Conservation (phyloP, 2,329 filamentous ascomycete species). For the Seiridium cupressi region DNA sequence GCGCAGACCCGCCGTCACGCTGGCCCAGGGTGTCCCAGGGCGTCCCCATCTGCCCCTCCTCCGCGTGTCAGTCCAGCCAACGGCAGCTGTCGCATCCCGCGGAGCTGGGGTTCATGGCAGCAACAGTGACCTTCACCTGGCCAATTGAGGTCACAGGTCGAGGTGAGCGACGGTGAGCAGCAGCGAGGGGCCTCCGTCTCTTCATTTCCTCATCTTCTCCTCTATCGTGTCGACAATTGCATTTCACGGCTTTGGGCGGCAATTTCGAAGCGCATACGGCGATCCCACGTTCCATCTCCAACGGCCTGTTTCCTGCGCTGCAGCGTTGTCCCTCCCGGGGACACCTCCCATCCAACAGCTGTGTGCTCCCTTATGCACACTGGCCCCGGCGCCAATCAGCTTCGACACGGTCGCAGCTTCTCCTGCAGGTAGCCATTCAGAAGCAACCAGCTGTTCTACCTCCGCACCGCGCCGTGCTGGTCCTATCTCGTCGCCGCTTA, state of each 20-base stretch:
- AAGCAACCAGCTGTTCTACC: conserved; percentile 29
- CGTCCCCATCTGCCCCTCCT: background rate
- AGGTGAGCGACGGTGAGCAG: background rate
- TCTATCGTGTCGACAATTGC: background rate
- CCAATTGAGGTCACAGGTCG: background rate
- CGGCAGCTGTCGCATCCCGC: background rate
- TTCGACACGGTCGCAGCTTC: conserved; percentile 12
- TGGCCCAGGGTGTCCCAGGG: background rate
- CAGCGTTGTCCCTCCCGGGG: background rate
- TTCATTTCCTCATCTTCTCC: background rate
- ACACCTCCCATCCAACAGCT: conserved; percentile 6
- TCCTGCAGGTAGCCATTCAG: conserved; percentile 29
- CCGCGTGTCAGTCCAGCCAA: background rate
- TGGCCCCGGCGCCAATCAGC: conserved; percentile 25
- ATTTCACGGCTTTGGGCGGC: background rate
- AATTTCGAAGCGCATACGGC: background rate
- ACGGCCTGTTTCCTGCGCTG: background rate
- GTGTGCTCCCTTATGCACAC: conserved; percentile 22
- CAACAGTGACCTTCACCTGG: background rate
- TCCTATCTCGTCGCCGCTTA: conserved; percentile 21
- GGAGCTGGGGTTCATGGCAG: background rate
- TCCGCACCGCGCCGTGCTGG: conserved; percentile 25
- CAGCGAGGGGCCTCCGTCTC: background rate
- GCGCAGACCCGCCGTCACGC: background rate
- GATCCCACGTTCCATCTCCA: background rate